Percentiles rank a stretch among this genome's conserved stretches.
These are phyloP conservation scores for Amyloporia xantha DNA, from an alignment of 768 basidiomycete genomes.

Conservation along the genomic window DNA sequence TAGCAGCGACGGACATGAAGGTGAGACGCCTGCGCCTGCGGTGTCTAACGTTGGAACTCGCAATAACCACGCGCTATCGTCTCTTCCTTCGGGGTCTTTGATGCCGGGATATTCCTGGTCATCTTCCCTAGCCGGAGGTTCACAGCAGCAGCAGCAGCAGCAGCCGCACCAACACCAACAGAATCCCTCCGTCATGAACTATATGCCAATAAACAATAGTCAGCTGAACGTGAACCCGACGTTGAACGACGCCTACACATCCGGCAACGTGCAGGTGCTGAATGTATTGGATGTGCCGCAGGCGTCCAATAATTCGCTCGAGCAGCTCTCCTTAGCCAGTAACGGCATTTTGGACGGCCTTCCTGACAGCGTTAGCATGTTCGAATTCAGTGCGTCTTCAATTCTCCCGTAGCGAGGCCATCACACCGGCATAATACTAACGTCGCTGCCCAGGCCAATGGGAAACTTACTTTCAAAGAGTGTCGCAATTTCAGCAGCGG, in stretches of 20 bases:
- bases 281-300: conserved; percentile 63
- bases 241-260: conserved; percentile 44
- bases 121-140: conserved; percentile 4
- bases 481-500: conserved; percentile 23
- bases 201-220: conserved; percentile 46
- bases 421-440: no score
- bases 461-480: conserved; percentile 74
- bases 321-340: conserved; percentile 62
- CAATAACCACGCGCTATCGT: conserved; percentile 14
- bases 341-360: conserved; percentile 70
- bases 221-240: conserved; percentile 69
- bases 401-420: no score
- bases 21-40: conserved; percentile 32
- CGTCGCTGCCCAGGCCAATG: conserved; percentile 68
- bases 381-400: conserved; percentile 50
- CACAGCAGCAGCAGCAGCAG: conserved; percentile 5
- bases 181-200: conserved; percentile 38
- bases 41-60: conserved; percentile 8
- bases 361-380: conserved; percentile 67
- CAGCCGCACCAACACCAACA: conserved; percentile 5
- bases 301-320: conserved; percentile 44
- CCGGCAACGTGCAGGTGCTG: conserved; percentile 65
- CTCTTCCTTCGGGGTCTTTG: conserved; percentile 7
- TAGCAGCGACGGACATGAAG: conserved; percentile 42
- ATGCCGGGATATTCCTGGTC: conserved; percentile 7